Evolutionary conservation across 257 asterid species (phyloP), one percentile per base, ranked within the genome.

Genomic region (Penstemon barbatus): DNA sequence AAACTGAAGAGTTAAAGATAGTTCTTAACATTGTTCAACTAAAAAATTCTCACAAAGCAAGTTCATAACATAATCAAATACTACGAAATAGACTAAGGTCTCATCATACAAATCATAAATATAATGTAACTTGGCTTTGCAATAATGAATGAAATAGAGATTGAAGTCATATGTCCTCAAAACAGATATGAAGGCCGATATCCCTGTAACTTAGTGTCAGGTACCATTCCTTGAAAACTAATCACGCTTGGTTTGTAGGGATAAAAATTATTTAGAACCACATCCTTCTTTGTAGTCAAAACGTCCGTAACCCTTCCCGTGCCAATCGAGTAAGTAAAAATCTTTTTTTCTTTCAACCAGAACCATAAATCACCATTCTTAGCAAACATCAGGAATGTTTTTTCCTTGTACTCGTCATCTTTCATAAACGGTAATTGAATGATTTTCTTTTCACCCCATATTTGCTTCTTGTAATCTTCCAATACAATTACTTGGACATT

Each of bases 201-300:
- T 0, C 0, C 0, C 3, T 12, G 39, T 0, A 78, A 37, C 10
- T 6, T 36, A 0, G 62, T 38, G 37, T 70, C 79, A 8, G 69
- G 59, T 15, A 11, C 42, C 77, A 74, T 74, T 15, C 77, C 79
- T 66, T 70, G 46, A 40, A 78, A 55, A 38, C 11, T 38, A 45
- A 74, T 4, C 70, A 74, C 55, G 64, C 77, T 71, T 6, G 74
- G 75, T 13, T 57, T 72, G 52, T 51, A 72, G 5, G 25, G 50
- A 50, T 51, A 55, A n/a, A 41, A 2, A 0, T 1, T 44, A 1
- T 0, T 3, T 8, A 13, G 0, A 6, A 11, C 3, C 1, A 40
- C 0, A 42, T 59, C 4, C 3, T 15, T 0, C 0, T 10, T 0
- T 10, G 9, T 6, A 4, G 40, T 25, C 33, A 25, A 0, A 25